Percentiles rank a stretch among this genome's conserved stretches.
Conservation (phyloP, 179 eudicot genomes). For the Patellifolia procumbens region DNA sequence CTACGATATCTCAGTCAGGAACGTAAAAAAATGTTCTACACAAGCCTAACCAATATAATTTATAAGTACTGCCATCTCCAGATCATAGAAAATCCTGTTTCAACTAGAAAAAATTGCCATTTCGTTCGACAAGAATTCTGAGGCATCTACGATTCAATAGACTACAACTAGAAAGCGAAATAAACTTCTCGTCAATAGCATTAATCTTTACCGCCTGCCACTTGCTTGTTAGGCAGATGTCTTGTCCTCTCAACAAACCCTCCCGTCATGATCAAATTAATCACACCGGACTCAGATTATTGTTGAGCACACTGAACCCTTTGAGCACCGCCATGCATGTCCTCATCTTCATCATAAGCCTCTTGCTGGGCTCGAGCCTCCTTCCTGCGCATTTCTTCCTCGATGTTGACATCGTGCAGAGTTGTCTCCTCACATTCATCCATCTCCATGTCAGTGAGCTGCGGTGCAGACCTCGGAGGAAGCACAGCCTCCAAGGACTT, state of each 20-base stretch:
- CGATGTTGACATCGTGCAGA: conserved; percentile 50
- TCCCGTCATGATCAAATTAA: neutral
- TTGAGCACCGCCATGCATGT: conserved; percentile 54
- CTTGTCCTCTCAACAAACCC: neutral
- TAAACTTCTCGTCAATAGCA: neutral
- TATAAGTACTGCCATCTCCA: neutral
- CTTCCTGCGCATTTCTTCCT: conserved; percentile 56
- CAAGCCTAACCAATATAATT: conserved; percentile 10
- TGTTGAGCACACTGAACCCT: conserved; percentile 65
- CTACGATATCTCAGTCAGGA: conserved; percentile 5
- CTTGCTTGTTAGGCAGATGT: neutral
- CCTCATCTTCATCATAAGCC: conserved; percentile 63
- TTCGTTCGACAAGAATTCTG: conserved; percentile 7
- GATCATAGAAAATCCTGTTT: conserved; percentile 7
- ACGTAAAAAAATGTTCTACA: conserved; percentile 16
- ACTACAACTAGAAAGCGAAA: conserved; percentile 12
- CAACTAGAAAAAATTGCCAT: conserved; percentile 3
- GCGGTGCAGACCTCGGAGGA: conserved; percentile 37
- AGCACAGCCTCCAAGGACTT: conserved; percentile 49
- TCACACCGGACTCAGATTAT: conserved; percentile 10
- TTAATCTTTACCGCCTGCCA: neutral
- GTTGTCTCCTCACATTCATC: conserved; percentile 65
- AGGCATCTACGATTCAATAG: conserved; percentile 10
- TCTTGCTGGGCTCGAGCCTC: conserved; percentile 48
- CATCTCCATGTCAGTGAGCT: conserved; percentile 50